Percentiles rank a stretch among this genome's conserved stretches.
These are phyloP conservation scores for Lonicera japonica DNA, from an alignment of 129 eudicot genomes.

Conservation along the genomic window DNA sequence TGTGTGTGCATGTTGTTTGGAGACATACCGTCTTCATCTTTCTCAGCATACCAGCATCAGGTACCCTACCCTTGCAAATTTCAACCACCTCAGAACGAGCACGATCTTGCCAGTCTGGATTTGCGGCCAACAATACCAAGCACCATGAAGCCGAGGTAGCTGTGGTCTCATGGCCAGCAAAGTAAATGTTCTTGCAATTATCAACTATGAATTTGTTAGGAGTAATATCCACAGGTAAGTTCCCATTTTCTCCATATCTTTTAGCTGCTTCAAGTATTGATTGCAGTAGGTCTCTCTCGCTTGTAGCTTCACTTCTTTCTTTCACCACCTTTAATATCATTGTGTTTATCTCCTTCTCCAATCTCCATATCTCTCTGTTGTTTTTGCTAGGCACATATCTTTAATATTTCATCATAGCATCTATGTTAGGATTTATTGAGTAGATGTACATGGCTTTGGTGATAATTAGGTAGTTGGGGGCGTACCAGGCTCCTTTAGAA, in stretches of 20 bases:
- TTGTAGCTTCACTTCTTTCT: constrained; percentile 9
- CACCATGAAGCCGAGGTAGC: constrained; percentile 53
- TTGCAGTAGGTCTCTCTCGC: constrained; percentile 39
- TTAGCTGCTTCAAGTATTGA: constrained; percentile 36
- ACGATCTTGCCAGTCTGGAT: constrained; percentile 64
- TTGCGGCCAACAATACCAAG: constrained; percentile 42
- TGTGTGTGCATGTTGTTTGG: not conserved
- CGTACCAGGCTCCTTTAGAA: too few relatives aligned
- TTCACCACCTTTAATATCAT: constrained; percentile 29
- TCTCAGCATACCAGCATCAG: constrained; percentile 33
- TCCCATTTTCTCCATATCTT: constrained; percentile 15
- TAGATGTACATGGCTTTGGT: too few relatives aligned
- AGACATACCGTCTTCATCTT: constrained; percentile 38
- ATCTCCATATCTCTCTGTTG: constrained; percentile 43
- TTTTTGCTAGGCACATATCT: constrained; percentile 35
- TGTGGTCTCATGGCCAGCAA: constrained; percentile 57
- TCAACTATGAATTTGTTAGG: constrained; percentile 38
- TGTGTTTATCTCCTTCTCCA: constrained; percentile 37
- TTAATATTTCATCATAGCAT: not conserved
- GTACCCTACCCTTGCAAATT: constrained; percentile 29
- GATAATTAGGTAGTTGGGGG: too few relatives aligned
- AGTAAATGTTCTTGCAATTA: constrained; percentile 50
- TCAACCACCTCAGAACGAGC: constrained; percentile 51
- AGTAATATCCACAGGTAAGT: constrained; percentile 19
- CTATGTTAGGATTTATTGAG: too few relatives aligned